phyloP scores from a whole-genome alignment of 306 rosid species.

The Gleditsia sinensis region DNA sequence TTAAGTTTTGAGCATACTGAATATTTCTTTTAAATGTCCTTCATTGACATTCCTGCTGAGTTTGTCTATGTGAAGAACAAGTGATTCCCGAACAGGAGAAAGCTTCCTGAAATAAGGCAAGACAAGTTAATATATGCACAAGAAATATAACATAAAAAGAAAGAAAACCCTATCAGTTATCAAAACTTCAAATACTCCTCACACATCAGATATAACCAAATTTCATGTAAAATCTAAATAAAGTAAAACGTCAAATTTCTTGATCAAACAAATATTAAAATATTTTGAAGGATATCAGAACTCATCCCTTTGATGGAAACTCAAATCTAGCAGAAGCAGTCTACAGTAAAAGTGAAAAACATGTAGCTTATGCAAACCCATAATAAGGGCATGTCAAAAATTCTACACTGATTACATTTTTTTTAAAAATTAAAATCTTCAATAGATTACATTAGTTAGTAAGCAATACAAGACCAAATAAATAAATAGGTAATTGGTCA shows the following conservation, averaged over 20 bases:
- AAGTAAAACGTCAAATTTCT: neutral
- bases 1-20: conserved; percentile 56
- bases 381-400: neutral
- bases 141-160: neutral
- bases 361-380: neutral
- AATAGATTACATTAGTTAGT: neutral
- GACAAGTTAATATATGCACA: neutral
- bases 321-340: neutral
- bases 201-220: neutral
- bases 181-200: neutral
- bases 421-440: neutral
- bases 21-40: conserved; percentile 88
- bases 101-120: conserved; percentile 63
- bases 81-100: conserved; percentile 80
- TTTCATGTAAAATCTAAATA: conserved; percentile 8
- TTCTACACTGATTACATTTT: neutral
- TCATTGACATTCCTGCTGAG: conserved; percentile 94
- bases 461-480: too few species aligned
- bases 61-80: conserved; percentile 75
- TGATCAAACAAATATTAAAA: neutral
- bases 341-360: neutral
- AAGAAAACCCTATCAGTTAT: neutral
- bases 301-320: conserved; percentile 3
- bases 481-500: neutral
- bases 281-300: neutral